Evolutionary conservation across 495 filamentous ascomycete genomes (phyloP), one percentile per base, ranked within the genome.

Genomic region (Acidomyces sp.): DNA sequence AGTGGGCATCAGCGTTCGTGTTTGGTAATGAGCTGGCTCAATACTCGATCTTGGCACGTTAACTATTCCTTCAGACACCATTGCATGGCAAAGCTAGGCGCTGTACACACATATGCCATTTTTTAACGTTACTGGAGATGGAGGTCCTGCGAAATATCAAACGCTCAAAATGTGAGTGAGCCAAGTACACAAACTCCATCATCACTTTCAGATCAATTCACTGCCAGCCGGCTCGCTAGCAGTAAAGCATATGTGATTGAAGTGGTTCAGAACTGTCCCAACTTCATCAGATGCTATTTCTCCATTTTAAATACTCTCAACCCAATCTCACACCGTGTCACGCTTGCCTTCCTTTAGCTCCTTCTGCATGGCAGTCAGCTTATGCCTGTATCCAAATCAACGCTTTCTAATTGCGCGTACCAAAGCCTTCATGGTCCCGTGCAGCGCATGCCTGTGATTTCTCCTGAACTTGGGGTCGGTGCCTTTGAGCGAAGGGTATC

Each of bases 91-190:
- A 64, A 68, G 72, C 72, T 42, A 73, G 73, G 69, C 73, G 85
- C 85, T 95, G 90, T 97, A 97, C 90, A 97, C 90, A 97, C 86
- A 83, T 80, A 93, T 97, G 90, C 90, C 90, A 18, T n/a, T n/a
- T n/a, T n/a, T n/a, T n/a, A n/a, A n/a, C n/a, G n/a, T n/a, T n/a
- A n/a, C n/a, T n/a, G n/a, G n/a, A n/a, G n/a, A n/a, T n/a, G n/a
- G n/a, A n/a, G n/a, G n/a, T n/a, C n/a, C n/a, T n/a, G n/a, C n/a
- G n/a, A n/a, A n/a, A n/a, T n/a, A n/a, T n/a, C n/a, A n/a, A n/a
- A n/a, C n/a, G n/a, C n/a, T n/a, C n/a, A n/a, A n/a, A n/a, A n/a
- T n/a, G n/a, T n/a, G n/a, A n/a, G n/a, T n/a, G n/a, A n/a, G n/a
- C n/a, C n/a, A n/a, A n/a, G n/a, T n/a, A n/a, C n/a, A n/a, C n/a